Conservation (phyloP, 148 eudicot genomes). For the Polygonum aviculare region DNA sequence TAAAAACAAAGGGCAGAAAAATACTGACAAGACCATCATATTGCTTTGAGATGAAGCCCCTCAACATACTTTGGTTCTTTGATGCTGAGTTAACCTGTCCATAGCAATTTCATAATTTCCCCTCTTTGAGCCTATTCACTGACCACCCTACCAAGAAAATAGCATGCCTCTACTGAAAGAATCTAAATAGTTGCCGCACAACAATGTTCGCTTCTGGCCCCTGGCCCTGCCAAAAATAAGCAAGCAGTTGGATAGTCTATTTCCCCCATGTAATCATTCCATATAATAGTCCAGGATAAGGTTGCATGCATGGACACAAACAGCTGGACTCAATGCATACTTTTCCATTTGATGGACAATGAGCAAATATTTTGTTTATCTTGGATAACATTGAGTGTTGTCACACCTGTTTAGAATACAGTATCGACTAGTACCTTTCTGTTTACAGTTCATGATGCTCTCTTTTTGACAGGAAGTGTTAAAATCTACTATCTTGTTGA, state of each 20-base stretch:
- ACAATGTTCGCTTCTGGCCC: neutral
- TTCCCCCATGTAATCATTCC: neutral
- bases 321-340: neutral
- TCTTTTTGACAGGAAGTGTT: neutral
- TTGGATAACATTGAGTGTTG: neutral
- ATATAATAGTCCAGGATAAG: neutral
- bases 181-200: neutral
- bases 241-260: neutral
- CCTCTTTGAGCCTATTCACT: neutral
- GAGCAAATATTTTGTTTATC: constrained; percentile 3
- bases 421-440: neutral
- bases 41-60: neutral
- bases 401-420: neutral
- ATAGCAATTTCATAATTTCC: neutral
- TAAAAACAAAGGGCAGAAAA: neutral
- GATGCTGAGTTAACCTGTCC: neutral
- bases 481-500: constrained; percentile 1
- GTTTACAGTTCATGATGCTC: neutral
- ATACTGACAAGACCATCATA: neutral
- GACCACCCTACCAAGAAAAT: neutral
- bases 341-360: neutral
- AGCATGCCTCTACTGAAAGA: neutral
- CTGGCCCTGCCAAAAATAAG: neutral
- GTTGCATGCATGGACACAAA: neutral
- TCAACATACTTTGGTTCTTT: neutral